Percentiles rank a stretch among this genome's conserved stretches.
Conservation (phyloP, 2,329 filamentous ascomycete genomes). For the Neofusicoccum laricinum region DNA sequence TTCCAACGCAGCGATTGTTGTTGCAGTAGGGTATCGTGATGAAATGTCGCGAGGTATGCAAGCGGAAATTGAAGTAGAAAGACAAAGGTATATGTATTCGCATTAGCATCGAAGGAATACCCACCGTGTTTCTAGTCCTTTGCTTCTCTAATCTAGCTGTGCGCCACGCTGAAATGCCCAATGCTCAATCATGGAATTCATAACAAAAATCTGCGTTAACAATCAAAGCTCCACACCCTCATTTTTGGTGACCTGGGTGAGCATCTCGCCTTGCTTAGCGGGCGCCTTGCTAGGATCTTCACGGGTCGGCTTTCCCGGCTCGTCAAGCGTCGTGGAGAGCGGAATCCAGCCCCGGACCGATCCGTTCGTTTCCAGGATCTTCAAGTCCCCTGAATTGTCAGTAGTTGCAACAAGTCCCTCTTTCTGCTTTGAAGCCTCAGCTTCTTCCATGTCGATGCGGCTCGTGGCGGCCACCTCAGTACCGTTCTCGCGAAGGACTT, state of each 20-base stretch:
- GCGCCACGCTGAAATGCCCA: neutral
- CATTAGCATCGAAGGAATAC: too few species aligned
- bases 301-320: neutral
- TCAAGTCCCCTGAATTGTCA: slow-evolving; percentile 26
- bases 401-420: slow-evolving; percentile 15
- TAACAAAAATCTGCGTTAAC: neutral
- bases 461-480: slow-evolving; percentile 43
- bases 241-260: slow-evolving; percentile 28
- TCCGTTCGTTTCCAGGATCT: slow-evolving; percentile 29
- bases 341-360: slow-evolving; percentile 37
- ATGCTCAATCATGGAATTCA: neutral
- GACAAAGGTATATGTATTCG: too few species aligned
- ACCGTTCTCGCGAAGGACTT: slow-evolving; percentile 57
- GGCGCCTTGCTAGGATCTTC: slow-evolving; percentile 18
- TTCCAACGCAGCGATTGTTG: too few species aligned
- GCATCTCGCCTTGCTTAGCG: slow-evolving; percentile 31
- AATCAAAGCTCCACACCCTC: slow-evolving; percentile 1
- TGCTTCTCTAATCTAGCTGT: neutral
- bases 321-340: slow-evolving; percentile 21
- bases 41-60: too few species aligned
- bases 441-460: slow-evolving; percentile 37
- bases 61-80: too few species aligned
- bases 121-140: too few species aligned
- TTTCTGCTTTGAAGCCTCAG: slow-evolving; percentile 20
- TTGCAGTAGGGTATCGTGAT: too few species aligned